Conservation (phyloP, 1,284 basidiomycete genomes). For the Rhodotorula sp. region DNA sequence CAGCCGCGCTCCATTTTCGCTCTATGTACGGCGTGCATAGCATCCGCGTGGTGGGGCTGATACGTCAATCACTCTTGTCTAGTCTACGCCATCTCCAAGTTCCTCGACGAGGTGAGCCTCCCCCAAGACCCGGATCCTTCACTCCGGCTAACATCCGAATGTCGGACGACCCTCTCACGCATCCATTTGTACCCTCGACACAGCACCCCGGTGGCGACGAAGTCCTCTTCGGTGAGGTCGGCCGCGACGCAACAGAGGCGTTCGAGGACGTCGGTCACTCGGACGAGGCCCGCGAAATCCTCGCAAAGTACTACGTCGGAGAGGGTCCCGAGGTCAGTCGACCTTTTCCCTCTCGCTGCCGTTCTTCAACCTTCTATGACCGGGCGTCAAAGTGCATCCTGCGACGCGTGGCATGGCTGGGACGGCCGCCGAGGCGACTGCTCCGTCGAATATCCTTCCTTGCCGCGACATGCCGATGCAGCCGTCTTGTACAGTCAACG, state of each 20-base stretch:
- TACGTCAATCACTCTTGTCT: background rate
- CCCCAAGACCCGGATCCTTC: background rate
- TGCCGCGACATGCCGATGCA: background rate
- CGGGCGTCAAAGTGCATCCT: too few relatives aligned
- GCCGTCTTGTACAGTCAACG: too few relatives aligned
- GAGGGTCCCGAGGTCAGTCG: slow-evolving; percentile 58
- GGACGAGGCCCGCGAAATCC: slow-evolving; percentile 89
- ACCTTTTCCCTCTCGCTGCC: background rate
- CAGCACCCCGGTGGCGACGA: slow-evolving; percentile 98
- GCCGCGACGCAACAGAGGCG: slow-evolving; percentile 95
- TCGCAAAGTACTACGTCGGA: slow-evolving; percentile 57
- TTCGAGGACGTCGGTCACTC: slow-evolving; percentile 99
- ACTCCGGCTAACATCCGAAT: background rate
- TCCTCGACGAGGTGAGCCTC: slow-evolving; percentile 85
- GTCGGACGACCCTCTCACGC: background rate
- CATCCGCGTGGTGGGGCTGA: background rate
- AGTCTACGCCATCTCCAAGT: slow-evolving; percentile 94
- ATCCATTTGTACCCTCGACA: background rate
- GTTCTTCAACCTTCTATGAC: background rate
- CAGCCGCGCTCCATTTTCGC: background rate
- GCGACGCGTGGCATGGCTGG: too few relatives aligned
- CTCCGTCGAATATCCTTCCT: background rate
- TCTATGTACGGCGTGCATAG: background rate
- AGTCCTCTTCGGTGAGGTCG: slow-evolving; percentile 88
- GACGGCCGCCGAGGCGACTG: background rate